Evolutionary conservation across 805 yeast genomes (phyloP).

Genomic region (Cyberlindnera meyerae): DNA sequence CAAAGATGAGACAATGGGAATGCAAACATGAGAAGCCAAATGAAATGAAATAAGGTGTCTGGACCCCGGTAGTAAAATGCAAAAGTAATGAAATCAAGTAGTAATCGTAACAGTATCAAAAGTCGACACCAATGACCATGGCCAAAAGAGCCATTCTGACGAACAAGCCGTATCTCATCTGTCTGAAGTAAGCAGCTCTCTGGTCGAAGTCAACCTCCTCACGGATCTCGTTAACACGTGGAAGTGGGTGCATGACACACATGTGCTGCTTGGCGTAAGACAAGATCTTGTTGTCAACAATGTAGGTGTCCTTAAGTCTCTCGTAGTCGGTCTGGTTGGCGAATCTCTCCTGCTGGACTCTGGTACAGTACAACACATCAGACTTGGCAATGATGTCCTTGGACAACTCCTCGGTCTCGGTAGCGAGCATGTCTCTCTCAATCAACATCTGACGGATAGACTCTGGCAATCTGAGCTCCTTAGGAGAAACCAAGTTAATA

Average conservation of each 20-base stretch:
- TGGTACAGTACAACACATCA: conserved; percentile 95
- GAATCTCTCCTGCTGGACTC: conserved; percentile 97
- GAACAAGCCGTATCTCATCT: conserved; percentile 96
- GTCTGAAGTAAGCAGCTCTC: conserved; percentile 99
- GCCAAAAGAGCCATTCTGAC: conserved; percentile 99
- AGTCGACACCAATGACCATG: conserved; percentile 95
- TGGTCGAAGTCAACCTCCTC: conserved; percentile 99
- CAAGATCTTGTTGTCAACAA: conserved; percentile 88
- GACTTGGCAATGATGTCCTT: conserved; percentile 82
- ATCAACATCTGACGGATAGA: conserved; percentile 62
- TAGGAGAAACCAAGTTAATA: conserved; percentile 87
- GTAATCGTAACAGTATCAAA: conserved; percentile 33
- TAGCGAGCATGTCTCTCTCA: conserved; percentile 61
- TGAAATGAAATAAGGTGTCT: no score
- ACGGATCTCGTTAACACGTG: conserved; percentile 92
- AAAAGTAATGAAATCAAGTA: no score
- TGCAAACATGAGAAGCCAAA: no score
- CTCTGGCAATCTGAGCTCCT: conserved; percentile 79
- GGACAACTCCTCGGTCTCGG: conserved; percentile 73
- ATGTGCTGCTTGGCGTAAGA: conserved; percentile 94
- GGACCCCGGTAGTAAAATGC: no score
- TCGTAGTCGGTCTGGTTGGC: conserved; percentile 69
- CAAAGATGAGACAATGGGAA: no score
- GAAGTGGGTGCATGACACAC: conserved; percentile 99
- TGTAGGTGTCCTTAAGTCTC: conserved; percentile 83